These are phyloP conservation scores for Selenicereus undatus DNA, from an alignment of 148 eudicot genomes.

Conservation along the genomic window DNA sequence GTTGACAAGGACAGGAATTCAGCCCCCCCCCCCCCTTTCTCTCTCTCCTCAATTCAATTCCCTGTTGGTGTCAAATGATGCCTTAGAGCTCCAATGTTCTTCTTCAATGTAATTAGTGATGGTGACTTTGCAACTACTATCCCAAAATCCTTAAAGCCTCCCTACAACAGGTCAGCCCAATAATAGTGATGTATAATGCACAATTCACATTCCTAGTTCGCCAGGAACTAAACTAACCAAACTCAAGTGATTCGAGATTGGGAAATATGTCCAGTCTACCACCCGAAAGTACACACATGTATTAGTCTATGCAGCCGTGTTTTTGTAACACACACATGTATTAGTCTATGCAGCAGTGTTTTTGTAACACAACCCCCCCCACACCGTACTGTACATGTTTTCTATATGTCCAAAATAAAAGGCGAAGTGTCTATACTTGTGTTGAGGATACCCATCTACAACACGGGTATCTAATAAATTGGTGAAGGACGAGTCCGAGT, in stretches of 20 bases:
- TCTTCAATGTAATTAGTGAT: constrained; percentile 32
- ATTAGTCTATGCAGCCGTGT: not conserved
- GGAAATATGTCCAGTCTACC: not conserved
- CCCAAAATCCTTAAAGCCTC: constrained; percentile 27
- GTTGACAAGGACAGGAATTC: constrained; percentile 24
- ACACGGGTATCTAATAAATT: too few species aligned
- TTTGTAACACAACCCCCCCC: too few species aligned
- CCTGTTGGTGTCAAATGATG: constrained; percentile 6
- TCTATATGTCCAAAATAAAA: not conserved
- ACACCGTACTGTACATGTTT: not conserved
- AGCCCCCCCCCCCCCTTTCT: not conserved
- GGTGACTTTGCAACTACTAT: constrained; percentile 39
- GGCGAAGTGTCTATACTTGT: not conserved
- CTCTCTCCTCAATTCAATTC: not conserved
- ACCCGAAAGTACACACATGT: not conserved
- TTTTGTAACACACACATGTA: not conserved
- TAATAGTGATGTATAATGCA: constrained; percentile 23
- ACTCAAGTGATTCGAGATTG: constrained; percentile 16
- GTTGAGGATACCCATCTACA: too few species aligned
- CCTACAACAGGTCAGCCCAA: constrained; percentile 19
- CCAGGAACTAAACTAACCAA: constrained; percentile 32
- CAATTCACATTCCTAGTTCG: constrained; percentile 31
- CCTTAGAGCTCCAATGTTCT: constrained; percentile 9
- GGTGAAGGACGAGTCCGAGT: too few species aligned
- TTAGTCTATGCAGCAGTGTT: not conserved